Evolutionary conservation across 495 filamentous ascomycete genomes (phyloP).

Genomic region (Penicillium arizonense): DNA sequence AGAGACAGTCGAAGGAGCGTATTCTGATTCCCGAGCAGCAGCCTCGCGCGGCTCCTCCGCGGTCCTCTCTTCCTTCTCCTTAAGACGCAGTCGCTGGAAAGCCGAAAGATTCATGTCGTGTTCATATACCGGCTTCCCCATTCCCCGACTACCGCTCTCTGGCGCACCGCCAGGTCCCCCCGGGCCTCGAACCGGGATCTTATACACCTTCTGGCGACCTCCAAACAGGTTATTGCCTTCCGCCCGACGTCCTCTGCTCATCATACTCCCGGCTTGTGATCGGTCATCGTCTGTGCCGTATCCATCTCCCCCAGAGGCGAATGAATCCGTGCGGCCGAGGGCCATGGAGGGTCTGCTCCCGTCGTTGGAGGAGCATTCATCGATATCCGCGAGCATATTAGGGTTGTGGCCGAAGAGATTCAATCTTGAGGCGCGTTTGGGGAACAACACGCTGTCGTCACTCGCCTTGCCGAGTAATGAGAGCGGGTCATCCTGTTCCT

Average conservation of each 20-base stretch:
- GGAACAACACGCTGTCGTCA: constrained; percentile 87
- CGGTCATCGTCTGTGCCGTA: constrained; percentile 70
- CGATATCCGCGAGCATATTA: constrained; percentile 73
- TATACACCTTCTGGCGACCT: constrained; percentile 94
- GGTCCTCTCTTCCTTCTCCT: constrained; percentile 51
- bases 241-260: constrained; percentile 77
- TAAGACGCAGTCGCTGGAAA: constrained; percentile 71
- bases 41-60: constrained; percentile 30
- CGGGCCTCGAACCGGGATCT: constrained; percentile 63
- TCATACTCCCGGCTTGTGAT: constrained; percentile 63
- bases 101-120: constrained; percentile 78
- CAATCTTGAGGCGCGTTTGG: constrained; percentile 73
- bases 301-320: constrained; percentile 48
- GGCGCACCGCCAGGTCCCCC: constrained; percentile 12
- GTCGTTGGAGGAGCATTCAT: constrained; percentile 79
- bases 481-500: constrained; percentile 87
- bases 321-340: constrained; percentile 48
- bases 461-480: constrained; percentile 89
- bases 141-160: constrained; percentile 37
- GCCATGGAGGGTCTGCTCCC: constrained; percentile 61
- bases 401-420: constrained; percentile 50
- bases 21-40: constrained; percentile 41
- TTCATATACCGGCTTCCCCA: constrained; percentile 75
- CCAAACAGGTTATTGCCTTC: constrained; percentile 96
- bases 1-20: constrained; percentile 62